Percentiles rank a stretch among this genome's conserved stretches.
Evolutionary conservation across 2,329 filamentous ascomycete genomes (phyloP).

Genomic region (Aphanoascus verrucosus): DNA sequence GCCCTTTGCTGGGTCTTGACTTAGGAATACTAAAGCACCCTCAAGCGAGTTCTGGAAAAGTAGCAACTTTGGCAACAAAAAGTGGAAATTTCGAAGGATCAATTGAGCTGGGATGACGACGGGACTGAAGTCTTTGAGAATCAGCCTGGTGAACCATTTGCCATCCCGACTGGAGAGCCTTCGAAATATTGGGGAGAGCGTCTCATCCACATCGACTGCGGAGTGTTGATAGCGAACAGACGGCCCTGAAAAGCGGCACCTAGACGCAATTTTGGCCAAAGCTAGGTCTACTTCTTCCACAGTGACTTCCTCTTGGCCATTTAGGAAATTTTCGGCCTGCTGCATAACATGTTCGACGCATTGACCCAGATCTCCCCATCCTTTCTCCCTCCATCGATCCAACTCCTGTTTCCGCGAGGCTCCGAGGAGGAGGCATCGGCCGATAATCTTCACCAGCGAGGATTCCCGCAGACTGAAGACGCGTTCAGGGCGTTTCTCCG

Average conservation of each 20-base stretch:
- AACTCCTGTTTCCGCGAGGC: conserved; percentile 52
- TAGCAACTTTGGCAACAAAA: conserved; percentile 57
- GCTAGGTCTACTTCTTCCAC: conserved; percentile 62
- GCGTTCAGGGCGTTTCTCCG: conserved; percentile 63
- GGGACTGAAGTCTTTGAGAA: conserved; percentile 66
- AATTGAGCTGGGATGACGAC: conserved; percentile 49
- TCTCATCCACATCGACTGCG: conserved; percentile 34
- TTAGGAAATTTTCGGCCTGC: conserved; percentile 43
- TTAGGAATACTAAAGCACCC: conserved; percentile 48
- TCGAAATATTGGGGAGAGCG: conserved; percentile 48
- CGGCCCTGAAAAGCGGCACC: conserved; percentile 59
- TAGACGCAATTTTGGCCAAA: conserved; percentile 56
- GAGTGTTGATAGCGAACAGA: conserved; percentile 40
- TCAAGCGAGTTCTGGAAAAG: conserved; percentile 59
- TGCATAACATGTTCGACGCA: conserved; percentile 57
- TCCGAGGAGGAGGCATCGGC: conserved; percentile 55
- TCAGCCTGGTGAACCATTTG: conserved; percentile 76
- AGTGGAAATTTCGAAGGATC: conserved; percentile 54
- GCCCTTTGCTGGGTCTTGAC: conserved; percentile 24
- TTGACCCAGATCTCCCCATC: conserved; percentile 57
- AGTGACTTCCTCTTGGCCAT: conserved; percentile 41
- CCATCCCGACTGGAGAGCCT: conserved; percentile 57
- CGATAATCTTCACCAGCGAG: conserved; percentile 56
- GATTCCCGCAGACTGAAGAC: conserved; percentile 59
- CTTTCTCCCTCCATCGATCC: conserved; percentile 49